phyloP scores from a whole-genome alignment of 2,329 filamentous ascomycete species.

The Ambrosiella xylebori region DNA sequence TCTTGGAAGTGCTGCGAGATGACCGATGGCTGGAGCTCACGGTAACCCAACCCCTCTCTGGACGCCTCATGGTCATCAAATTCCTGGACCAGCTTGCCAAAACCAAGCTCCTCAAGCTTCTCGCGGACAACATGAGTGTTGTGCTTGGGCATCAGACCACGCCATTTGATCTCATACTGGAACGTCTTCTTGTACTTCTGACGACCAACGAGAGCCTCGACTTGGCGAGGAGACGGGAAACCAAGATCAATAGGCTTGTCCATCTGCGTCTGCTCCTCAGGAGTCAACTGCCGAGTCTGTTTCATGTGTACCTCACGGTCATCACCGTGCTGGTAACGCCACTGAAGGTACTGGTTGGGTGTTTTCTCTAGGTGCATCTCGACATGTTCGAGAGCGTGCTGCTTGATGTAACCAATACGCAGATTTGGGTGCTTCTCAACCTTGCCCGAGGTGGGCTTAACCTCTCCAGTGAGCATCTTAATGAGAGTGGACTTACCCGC shows the following conservation, averaged over 20 bases:
- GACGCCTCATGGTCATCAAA: constrained; percentile 98
- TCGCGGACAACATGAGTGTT: constrained; percentile 89
- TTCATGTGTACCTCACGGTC: constrained; percentile 96
- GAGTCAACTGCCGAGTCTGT: constrained; percentile 80
- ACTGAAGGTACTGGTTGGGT: constrained; percentile 95
- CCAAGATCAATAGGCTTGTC: constrained; percentile 73
- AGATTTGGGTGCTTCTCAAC: constrained; percentile 98
- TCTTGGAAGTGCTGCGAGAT: constrained; percentile 98
- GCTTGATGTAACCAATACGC: constrained; percentile 98
- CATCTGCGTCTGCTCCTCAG: constrained; percentile 76
- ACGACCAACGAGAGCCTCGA: constrained; percentile 83
- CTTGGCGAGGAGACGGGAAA: constrained; percentile 56
- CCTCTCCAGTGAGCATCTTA: constrained; percentile 88
- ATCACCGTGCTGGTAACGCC: constrained; percentile 93
- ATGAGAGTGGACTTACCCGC: constrained; percentile 97
- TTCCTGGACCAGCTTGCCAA: constrained; percentile 86
- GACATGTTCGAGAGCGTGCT: constrained; percentile 96
- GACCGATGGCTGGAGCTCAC: constrained; percentile 76
- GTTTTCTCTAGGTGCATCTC: constrained; percentile 99
- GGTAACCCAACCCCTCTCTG: constrained; percentile 94
- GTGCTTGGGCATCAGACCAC: constrained; percentile 71
- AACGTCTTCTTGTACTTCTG: constrained; percentile 99
- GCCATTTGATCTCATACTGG: constrained; percentile 98
- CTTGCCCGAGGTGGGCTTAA: constrained; percentile 63
- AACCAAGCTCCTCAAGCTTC: constrained; percentile 70